Conservation (phyloP, 2,329 filamentous ascomycete species). For the Penicillium occitanis region DNA sequence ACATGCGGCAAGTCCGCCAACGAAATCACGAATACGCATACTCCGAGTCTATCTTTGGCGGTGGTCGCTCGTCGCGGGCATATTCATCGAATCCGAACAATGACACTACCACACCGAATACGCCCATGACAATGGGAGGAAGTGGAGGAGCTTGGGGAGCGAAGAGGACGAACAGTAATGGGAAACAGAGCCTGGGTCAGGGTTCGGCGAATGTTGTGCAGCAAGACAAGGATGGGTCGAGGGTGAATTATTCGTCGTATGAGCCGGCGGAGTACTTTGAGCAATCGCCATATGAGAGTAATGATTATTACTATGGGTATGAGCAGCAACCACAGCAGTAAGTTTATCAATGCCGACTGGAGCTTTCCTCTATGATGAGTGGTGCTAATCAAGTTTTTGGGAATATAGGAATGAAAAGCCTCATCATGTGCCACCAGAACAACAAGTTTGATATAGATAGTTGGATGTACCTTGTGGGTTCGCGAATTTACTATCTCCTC, state of each 20-base stretch:
- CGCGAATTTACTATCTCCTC: background rate
- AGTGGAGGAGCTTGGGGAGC: background rate
- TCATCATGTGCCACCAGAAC: constrained; percentile 1
- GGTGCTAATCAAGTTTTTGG: background rate
- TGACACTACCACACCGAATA: background rate
- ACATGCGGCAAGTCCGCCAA: constrained; percentile 22
- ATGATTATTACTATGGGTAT: constrained; percentile 16
- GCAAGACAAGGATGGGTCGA: constrained; percentile 4
- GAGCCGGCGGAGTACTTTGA: constrained; percentile 15
- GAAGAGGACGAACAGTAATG: background rate
- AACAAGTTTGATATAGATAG: background rate
- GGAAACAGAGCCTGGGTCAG: constrained; percentile 3
- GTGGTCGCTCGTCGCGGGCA: constrained; percentile 13
- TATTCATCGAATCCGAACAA: constrained; percentile 4
- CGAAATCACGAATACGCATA: constrained; percentile 18
- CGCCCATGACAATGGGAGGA: background rate
- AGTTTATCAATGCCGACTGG: background rate
- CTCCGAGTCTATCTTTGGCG: constrained; percentile 11
- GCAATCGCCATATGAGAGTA: constrained; percentile 16
- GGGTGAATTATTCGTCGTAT: constrained; percentile 18
- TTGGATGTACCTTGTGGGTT: background rate
- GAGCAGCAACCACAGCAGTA: constrained; percentile 14
- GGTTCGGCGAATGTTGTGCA: background rate
- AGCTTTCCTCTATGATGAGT: background rate
- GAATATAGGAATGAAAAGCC: constrained; percentile 8